Base-by-base conservation (phyloP, 202 grass and related monocot genomes). In the Digitaria exilis region DNA sequence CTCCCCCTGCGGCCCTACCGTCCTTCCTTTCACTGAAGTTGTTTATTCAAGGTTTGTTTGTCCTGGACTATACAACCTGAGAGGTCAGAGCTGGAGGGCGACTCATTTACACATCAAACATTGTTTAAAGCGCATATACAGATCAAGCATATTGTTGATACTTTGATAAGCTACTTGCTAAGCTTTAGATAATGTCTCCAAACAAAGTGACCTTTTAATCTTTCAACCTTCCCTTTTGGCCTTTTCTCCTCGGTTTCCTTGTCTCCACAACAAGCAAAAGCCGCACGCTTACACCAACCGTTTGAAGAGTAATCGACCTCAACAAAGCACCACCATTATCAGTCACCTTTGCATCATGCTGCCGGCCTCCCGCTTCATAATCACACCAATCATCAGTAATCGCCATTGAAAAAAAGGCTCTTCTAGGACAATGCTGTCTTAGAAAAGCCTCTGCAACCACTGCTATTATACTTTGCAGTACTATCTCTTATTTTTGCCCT, bases 201-300 rank as follows among this genome's bases (percentile, higher is more conserved):
- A 80, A 71, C 82, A 77, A 81, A 81, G 77, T 19, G 75, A 59
- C 8, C 35, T 58, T 25, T 58, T 24, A 58, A 1, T 30, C 26
- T 19, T 45, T 43, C 49, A 39, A 9, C 41, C 51, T 51, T 17
- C 16, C 16, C 18, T 51, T 51, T n/a, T n/a, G n/a, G n/a, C n/a
- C n/a, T 69, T 45, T 71, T 55, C 30, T 41, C 52, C 28, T 60
- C 46, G 26, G 25, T 37, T 62, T 51, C 45, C 78, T 65, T 61
- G n/a, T 80, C 31, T 70, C 64, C 62, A 64, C 39, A 41, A 64
- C 34, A 73, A 88, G 19, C 54, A 76, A 76, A 51, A 34, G 69
- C 69, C 32, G 81, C 79, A 63, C 62, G 82, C 82, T 61, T 71
- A 39, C 44, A 89, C 54, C 87, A 77, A 82, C 87, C 82, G 48